Conservation (phyloP, 169 alveolate species). For the Plasmodium berghei region DNA sequence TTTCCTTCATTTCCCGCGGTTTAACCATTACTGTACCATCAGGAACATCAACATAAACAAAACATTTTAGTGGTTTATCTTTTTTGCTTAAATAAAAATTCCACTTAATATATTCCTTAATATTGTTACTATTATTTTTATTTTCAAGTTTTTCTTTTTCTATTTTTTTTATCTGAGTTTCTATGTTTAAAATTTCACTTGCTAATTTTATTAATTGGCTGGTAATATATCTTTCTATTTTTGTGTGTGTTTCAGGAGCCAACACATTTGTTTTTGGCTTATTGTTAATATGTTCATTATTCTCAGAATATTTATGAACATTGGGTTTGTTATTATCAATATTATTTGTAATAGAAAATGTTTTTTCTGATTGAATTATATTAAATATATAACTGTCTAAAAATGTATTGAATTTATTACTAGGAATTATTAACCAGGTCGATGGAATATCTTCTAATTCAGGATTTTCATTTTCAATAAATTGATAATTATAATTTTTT, state of each 20-base stretch:
- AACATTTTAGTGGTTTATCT: slow-evolving; percentile 33
- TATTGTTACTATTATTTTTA: neutral
- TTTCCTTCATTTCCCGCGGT: slow-evolving; percentile 27
- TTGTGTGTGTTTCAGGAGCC: neutral
- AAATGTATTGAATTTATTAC: too few relatives aligned
- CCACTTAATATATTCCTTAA: slow-evolving; percentile 2
- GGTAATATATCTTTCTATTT: slow-evolving; percentile 33
- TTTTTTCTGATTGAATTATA: too few relatives aligned
- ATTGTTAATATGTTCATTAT: too few relatives aligned
- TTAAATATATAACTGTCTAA: too few relatives aligned
- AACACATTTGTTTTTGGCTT: too few relatives aligned
- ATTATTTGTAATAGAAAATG: too few relatives aligned
- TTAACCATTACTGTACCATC: slow-evolving; percentile 54
- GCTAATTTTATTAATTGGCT: slow-evolving; percentile 25
- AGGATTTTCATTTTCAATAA: too few relatives aligned
- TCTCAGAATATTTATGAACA: too few relatives aligned
- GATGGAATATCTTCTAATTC: too few relatives aligned
- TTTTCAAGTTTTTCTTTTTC: slow-evolving; percentile 6
- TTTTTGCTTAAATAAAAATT: slow-evolving; percentile 19
- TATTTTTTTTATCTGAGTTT: neutral
- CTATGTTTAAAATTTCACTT: slow-evolving; percentile 21
- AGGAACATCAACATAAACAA: slow-evolving; percentile 48
- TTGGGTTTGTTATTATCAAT: too few relatives aligned
- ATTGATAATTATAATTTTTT: too few relatives aligned
- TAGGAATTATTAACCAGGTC: too few relatives aligned